Evolutionary conservation across 345 rosid species (phyloP), one percentile per base, ranked within the genome.

Genomic region (Draba incana): DNA sequence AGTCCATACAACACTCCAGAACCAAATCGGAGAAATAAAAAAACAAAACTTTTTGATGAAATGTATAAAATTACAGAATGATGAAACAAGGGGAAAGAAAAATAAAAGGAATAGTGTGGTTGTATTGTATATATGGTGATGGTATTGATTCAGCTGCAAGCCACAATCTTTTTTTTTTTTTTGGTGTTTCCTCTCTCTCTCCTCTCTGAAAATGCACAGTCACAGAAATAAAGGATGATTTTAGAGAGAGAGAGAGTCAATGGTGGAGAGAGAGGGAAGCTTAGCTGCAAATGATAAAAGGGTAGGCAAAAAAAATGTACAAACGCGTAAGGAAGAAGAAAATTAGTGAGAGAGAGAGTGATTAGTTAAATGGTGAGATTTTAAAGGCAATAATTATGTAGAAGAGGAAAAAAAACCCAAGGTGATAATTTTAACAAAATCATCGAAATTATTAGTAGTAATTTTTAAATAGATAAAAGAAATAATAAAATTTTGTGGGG

Each of bases 131-230:
- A 42, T 38, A 23, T 52, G 62, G 73, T 27, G 38, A 27, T 55
- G 70, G 59, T 58, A 25, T 81, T 75, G 78, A 80, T 72, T 78
- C 51, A 75, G 78, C 63, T 60, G 28, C 84, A 84, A 81, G 85
- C 69, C 71, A 80, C 57, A 53, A 30, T 9, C 72, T 39, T 52
- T 58, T 8, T 11, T 23, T 44, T 56, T 39, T 59, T 51, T 8
- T n/a, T n/a, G n/a, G 8, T 6, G 39, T 52, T 7, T 2, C 8
- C 9, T 31, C 57, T 10, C 42, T 61, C 66, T 66, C 74, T 44
- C 48, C 4, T 62, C 74, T 68, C 54, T 55, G 57, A 66, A 67
- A 74, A 73, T 74, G 68, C 41, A 58, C 62, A 67, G 49, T 75
- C 78, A 68, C 78, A 75, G 74, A 49, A 73, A 69, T 46, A 61